A percentile compares a stretch with the other conserved stretches of the same genome.
phyloP scores from a whole-genome alignment of 352 stramenopile genomes.

The Albugo laibachii region DNA sequence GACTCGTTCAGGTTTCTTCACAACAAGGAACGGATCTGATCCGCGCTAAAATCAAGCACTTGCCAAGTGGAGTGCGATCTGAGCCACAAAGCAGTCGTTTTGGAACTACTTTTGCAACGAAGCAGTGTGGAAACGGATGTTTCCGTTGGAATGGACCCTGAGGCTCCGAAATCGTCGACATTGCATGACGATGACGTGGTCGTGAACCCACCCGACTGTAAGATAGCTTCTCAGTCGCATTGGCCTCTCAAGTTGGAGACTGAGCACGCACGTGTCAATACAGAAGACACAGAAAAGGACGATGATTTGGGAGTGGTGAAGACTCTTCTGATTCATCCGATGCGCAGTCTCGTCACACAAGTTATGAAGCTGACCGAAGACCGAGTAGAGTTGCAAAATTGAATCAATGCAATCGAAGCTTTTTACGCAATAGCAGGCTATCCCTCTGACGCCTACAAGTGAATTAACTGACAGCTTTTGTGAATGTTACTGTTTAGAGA shows the following conservation, averaged over 20 bases:
- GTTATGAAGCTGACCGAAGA: conserved; percentile 32
- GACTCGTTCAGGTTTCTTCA: conserved; percentile 30
- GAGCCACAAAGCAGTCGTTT: neutral
- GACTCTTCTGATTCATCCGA: conserved; percentile 33
- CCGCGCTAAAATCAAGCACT: conserved; percentile 48
- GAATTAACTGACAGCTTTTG: conserved; percentile 45
- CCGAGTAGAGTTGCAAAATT: conserved; percentile 26
- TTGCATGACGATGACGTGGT: neutral
- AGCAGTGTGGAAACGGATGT: no score
- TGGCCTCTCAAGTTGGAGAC: conserved; percentile 7
- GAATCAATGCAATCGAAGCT: conserved; percentile 54
- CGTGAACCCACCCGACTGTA: neutral
- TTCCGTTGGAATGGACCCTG: neutral
- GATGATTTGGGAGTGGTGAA: conserved; percentile 12
- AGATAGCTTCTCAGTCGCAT: conserved; percentile 7
- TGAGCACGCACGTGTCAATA: neutral
- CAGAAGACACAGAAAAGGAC: neutral
- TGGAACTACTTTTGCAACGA: no score
- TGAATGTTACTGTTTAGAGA: conserved; percentile 54
- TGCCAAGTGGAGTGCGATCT: conserved; percentile 9
- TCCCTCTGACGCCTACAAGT: conserved; percentile 26
- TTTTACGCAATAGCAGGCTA: conserved; percentile 59
- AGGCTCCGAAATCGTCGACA: neutral
- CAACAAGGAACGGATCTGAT: conserved; percentile 72
- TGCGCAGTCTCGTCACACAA: conserved; percentile 42